Evolutionary conservation across 768 basidiomycete species (phyloP), one percentile per base, ranked within the genome.

Genomic region (Podaxis rugospora): DNA sequence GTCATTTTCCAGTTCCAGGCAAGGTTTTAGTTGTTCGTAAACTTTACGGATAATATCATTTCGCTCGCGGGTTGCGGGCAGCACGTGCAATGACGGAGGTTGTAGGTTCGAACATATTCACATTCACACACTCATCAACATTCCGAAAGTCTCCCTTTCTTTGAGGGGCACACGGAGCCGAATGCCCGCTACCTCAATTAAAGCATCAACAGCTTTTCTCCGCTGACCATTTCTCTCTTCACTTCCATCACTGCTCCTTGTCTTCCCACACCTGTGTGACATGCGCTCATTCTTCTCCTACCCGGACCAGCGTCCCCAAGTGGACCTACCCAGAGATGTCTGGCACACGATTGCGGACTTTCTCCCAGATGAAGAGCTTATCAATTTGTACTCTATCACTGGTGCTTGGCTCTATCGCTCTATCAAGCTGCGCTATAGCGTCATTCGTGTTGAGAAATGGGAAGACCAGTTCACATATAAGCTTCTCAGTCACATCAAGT

Each of bases 281-380:
- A 39, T 51, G 50, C 23, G 18, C 50, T 51, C 32, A 11, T 50
- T 37, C n/a, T 53, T 53, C 36, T 44, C 40, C 2, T 16, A 23
- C 40, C 14, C 18, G 25, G 46, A 23, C 23, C 46, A 57, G n/a
- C 27, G 27, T 2, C 16, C 5, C 16, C 59, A 35, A 5, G 36
- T 58, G 47, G 64, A 64, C n/a, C 35, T 76, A 18, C 76, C 76
- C 4, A 56, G 65, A 1, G 76, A 78, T 49, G 54, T 78, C 11
- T 75, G 71, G 74, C 66, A 74, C 35, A 63, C 70, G 9, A 67
- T 76, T 46, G 60, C 70, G 2, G 55, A 67, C 14, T 74, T 71
- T 42, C 55, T 76, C 9, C 69, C 71, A 5, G 63, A 73, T 3
- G 67, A 70, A 35, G 64, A 69, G 1, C 62, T 76, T 6, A 47